These are phyloP conservation scores for Neoscytalidium dimidiatum DNA, from an alignment of 2,329 filamentous ascomycete genomes.

Conservation along the genomic window DNA sequence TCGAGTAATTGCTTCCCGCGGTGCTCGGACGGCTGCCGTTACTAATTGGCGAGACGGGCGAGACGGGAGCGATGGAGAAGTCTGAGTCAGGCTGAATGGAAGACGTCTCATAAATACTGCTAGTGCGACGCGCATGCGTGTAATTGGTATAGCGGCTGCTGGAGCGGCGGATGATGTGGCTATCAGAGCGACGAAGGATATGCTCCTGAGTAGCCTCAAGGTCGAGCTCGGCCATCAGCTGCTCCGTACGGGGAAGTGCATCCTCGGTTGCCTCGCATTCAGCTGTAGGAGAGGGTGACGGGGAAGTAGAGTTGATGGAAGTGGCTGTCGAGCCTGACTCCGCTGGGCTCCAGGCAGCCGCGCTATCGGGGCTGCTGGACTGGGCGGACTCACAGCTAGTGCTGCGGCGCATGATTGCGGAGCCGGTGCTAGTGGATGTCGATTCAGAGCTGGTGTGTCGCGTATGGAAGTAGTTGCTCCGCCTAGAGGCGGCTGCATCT, in stretches of 20 bases:
- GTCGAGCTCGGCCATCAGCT: constrained; percentile 17
- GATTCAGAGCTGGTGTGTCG: not conserved
- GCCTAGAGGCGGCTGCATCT: not conserved
- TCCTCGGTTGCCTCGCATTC: not conserved
- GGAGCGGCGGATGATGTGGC: not conserved
- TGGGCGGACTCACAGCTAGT: not conserved
- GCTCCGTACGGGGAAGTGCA: constrained; percentile 12
- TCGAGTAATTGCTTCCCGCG: not conserved
- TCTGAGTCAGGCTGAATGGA: not conserved
- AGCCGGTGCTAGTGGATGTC: not conserved
- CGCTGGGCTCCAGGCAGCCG: not conserved
- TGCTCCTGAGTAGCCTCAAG: constrained; percentile 2
- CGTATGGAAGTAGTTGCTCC: not conserved
- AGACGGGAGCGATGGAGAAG: not conserved
- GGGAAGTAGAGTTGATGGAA: not conserved
- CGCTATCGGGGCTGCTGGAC: not conserved
- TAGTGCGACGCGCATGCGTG: not conserved
- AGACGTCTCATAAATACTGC: not conserved
- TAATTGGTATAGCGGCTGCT: not conserved
- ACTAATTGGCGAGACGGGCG: not conserved
- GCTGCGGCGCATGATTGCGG: not conserved
- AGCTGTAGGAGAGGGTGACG: not conserved
- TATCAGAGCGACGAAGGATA: not conserved
- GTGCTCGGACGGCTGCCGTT: constrained; percentile 4
- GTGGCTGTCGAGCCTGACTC: constrained; percentile 3